phyloP scores from a whole-genome alignment of 257 asterid genomes.

The Solanum clarkiae region DNA sequence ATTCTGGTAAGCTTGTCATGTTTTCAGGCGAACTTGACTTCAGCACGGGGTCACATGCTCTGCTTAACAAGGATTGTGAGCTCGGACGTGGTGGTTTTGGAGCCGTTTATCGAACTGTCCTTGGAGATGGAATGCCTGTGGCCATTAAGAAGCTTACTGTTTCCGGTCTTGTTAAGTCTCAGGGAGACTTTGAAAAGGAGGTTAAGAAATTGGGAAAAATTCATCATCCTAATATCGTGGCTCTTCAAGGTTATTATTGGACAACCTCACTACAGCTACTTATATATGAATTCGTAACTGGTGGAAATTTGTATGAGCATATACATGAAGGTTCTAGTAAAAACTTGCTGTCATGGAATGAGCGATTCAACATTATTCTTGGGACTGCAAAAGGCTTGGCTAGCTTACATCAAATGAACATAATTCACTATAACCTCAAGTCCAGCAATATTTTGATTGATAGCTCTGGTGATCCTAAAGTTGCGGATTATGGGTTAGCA shows the following conservation, averaged over 20 bases:
- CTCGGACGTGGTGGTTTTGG: constrained; percentile 96
- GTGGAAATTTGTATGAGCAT: constrained; percentile 46
- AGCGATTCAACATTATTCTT: constrained; percentile 37
- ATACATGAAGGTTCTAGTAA: constrained; percentile 42
- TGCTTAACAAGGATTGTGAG: constrained; percentile 81
- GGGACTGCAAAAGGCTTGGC: constrained; percentile 59
- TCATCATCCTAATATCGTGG: constrained; percentile 38
- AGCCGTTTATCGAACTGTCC: constrained; percentile 63
- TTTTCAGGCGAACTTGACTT: constrained; percentile 69
- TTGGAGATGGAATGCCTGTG: constrained; percentile 56
- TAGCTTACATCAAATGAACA: constrained; percentile 39
- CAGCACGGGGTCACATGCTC: constrained; percentile 65
- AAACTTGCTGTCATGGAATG: constrained; percentile 40
- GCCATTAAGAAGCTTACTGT: constrained; percentile 86
- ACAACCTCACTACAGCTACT: constrained; percentile 62
- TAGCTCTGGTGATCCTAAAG: constrained; percentile 39
- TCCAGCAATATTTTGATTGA: constrained; percentile 58
- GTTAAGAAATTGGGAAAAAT: constrained; percentile 36
- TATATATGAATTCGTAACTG: constrained; percentile 41
- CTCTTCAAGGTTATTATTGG: constrained; percentile 66
- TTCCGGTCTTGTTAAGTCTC: constrained; percentile 71
- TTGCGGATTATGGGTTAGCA: constrained; percentile 58
- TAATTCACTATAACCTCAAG: constrained; percentile 58
- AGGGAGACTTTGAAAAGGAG: constrained; percentile 69
- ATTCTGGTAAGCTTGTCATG: constrained; percentile 87